Base-by-base conservation (phyloP, 495 filamentous ascomycete genomes). In the Aspergillus sparsus region DNA sequence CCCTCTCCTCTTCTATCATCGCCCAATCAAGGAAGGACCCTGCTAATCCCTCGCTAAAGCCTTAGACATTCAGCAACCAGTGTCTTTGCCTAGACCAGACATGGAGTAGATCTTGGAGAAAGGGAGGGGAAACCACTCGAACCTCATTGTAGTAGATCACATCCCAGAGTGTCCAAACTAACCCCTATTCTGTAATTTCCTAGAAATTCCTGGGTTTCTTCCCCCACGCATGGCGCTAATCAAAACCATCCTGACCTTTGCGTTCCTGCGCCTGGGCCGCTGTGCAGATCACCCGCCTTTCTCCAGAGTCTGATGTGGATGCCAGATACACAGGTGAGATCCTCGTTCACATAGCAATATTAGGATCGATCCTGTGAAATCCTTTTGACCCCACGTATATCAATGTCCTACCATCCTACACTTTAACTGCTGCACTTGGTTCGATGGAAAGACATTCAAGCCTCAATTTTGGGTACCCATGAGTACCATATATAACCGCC, bases 251-350 rank as follows among this genome's bases (percentile, higher is more conserved):
- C 44, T 41, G 27, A 11, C 10, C 47, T 13, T 49, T 45, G 32
- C 49, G 44, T 57, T 57, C 55, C 55, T 57, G 55, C 55, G 35
- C 55, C 55, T 49, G 34, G 15, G 49, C 55, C 55, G 47, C 49
- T 36, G 49, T 53, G 53, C 39, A 46, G 59, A 62, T 57, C 59
- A 62, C 57, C 53, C 59, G 36, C 16, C 45, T 9, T 49, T 49
- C 45, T 49, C 39, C 39, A 42, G 39, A 42, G 39, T 49, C 45
- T 18, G 21, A 49, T 49, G n/a, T 49, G 10, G 45, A 49, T 49
- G 10, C 18, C n/a, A 49, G 45, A 16, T 49, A 16, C n/a, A 49
- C 6, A 49, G 15, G 45, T 27, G 45, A 18, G n/a, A 27, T 18
- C 5, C 45, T 18, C 3, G 9, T 10, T 47, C 45, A 18, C 45